These are phyloP conservation scores for Cordyceps pruinosa DNA, from an alignment of 2,329 filamentous ascomycete species.

Conservation along the genomic window DNA sequence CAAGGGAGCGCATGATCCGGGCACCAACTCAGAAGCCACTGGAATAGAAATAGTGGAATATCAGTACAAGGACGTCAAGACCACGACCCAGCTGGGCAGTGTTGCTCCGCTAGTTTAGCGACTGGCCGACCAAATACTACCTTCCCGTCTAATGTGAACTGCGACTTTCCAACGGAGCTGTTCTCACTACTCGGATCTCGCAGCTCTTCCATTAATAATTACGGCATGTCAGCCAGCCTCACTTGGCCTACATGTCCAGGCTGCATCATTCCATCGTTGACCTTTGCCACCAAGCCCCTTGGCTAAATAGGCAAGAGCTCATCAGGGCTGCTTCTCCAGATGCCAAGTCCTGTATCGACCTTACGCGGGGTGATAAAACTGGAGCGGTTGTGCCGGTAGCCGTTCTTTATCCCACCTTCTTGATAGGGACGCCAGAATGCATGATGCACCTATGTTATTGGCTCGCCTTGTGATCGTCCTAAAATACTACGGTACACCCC, in stretches of 20 bases:
- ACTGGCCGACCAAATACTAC: not conserved
- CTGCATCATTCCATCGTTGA: not conserved
- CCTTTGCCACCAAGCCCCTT: not conserved
- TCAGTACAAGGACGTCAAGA: not conserved
- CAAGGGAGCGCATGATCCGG: not conserved
- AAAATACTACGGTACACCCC: not conserved
- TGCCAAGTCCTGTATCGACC: conserved; percentile 5
- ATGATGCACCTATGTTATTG: not conserved
- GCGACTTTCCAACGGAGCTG: not conserved
- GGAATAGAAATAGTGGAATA: not conserved
- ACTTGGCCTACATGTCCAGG: not conserved
- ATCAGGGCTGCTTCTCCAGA: not conserved
- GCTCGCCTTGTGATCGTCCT: not conserved
- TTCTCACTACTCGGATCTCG: not conserved
- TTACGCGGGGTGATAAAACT: not conserved
- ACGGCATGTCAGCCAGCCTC: not conserved
- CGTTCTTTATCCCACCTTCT: conserved; percentile 1
- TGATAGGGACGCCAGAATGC: not conserved
- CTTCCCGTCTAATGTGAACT: conserved; percentile 1
- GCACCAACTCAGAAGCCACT: not conserved
- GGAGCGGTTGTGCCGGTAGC: conserved; percentile 5
- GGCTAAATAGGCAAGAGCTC: not conserved
- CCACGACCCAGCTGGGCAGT: not conserved
- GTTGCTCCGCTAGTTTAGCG: not conserved
- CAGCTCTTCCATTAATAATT: not conserved